Evolutionary conservation across 2,329 filamentous ascomycete genomes (phyloP).

Genomic region (Spiromastix sp.): DNA sequence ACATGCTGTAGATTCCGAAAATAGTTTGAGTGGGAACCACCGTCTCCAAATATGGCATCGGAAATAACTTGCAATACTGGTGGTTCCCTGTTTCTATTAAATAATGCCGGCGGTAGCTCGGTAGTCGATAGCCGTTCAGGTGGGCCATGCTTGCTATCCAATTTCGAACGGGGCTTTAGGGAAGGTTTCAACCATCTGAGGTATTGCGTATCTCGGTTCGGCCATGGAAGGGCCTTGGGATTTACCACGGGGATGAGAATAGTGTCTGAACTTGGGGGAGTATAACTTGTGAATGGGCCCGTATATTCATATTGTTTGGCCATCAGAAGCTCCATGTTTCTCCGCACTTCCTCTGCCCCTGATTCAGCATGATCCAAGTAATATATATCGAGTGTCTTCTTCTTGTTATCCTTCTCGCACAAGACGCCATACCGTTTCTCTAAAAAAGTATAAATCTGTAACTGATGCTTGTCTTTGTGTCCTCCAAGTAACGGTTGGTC

Average conservation of each 20-base stretch:
- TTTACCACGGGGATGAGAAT: constrained; percentile 17
- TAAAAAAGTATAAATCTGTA: too few species aligned
- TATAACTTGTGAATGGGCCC: constrained; percentile 26
- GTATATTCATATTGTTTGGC: constrained; percentile 12
- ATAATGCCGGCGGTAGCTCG: constrained; percentile 7
- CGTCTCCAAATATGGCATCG: constrained; percentile 6
- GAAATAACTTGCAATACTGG: constrained; percentile 7
- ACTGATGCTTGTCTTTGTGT: too few species aligned
- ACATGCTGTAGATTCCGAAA: constrained; percentile 8
- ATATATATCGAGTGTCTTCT: constrained; percentile 18
- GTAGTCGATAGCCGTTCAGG: constrained; percentile 8
- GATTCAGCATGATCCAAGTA: constrained; percentile 24
- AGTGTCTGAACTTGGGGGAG: constrained; percentile 19
- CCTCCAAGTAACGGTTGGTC: too few species aligned
- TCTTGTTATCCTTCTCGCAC: constrained; percentile 15
- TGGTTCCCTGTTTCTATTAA: constrained; percentile 4
- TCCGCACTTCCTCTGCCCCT: constrained; percentile 23
- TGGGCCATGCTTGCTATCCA: too few species aligned
- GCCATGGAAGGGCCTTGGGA: constrained; percentile 18
- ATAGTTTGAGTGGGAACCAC: neutral
- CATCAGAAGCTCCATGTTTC: constrained; percentile 24
- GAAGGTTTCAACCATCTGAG: constrained; percentile 27
- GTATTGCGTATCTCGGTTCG: constrained; percentile 25
- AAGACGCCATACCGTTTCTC: constrained; percentile 21
- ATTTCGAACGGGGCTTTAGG: constrained; percentile 12